Conservation (phyloP, 345 rosid genomes). For the Abelmoschus esculentus region DNA sequence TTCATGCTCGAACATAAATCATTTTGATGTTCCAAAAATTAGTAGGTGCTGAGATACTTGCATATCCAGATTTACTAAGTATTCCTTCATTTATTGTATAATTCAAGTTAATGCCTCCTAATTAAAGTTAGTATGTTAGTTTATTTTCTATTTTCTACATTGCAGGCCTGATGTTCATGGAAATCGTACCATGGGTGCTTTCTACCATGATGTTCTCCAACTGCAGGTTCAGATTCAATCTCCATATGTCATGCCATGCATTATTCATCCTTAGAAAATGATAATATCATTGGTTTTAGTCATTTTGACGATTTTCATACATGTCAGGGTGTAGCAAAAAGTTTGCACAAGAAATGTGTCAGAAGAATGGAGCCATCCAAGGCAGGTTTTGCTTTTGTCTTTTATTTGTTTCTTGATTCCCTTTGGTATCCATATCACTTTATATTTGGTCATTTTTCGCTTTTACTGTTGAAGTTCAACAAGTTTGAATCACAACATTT, state of each 20-base stretch:
- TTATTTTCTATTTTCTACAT: slow-evolving; percentile 13
- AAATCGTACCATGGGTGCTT: slow-evolving; percentile 51
- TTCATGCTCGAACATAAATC: not conserved
- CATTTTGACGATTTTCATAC: not conserved
- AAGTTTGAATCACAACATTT: not conserved
- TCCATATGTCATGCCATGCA: not conserved
- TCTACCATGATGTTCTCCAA: slow-evolving; percentile 53
- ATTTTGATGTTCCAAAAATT: not conserved
- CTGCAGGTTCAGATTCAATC: slow-evolving; percentile 50
- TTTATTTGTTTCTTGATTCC: slow-evolving; percentile 4
- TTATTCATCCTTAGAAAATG: not conserved
- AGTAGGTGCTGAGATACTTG: not conserved
- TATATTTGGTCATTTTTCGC: not conserved
- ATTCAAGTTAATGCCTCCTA: not conserved
- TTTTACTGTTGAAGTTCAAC: not conserved
- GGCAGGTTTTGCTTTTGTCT: slow-evolving; percentile 25
- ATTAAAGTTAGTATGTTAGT: not conserved
- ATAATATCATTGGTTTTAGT: not conserved
- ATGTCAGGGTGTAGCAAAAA: slow-evolving; percentile 49
- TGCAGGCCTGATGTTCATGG: slow-evolving; percentile 69
- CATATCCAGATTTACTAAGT: not conserved
- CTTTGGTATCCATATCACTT: not conserved
- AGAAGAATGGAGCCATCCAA: slow-evolving; percentile 35
- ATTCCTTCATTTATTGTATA: not conserved
- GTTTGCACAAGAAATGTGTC: slow-evolving; percentile 42